A percentile compares a stretch with the other conserved stretches of the same genome.
Conservation (phyloP, 345 rosid species). For the Cardiospermum halicacabum region DNA sequence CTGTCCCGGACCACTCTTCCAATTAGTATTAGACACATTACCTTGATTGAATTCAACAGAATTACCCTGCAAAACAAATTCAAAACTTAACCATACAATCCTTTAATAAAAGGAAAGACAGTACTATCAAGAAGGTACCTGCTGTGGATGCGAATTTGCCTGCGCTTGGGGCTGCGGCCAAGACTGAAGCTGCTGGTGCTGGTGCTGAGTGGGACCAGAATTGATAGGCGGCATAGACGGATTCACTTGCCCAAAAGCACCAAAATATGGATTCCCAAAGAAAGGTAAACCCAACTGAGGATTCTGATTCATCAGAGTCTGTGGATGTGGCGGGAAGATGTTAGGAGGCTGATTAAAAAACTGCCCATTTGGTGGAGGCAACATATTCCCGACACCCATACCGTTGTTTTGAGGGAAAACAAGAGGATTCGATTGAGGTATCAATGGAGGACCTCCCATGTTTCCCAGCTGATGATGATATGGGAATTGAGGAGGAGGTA, state of each 20-base stretch:
- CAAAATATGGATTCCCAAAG: constrained; percentile 40
- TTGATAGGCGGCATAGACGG: constrained; percentile 19
- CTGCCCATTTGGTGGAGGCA: constrained; percentile 3
- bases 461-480: constrained; percentile 26
- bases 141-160: no score
- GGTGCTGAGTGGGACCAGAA: constrained; percentile 17
- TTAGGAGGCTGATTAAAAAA: constrained; percentile 32
- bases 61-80: constrained; percentile 9
- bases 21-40: constrained; percentile 24
- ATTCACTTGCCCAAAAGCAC: constrained; percentile 32
- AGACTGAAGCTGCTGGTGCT: constrained; percentile 23
- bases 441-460: constrained; percentile 30
- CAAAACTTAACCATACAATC: no score
- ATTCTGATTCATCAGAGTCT: constrained; percentile 30
- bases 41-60: constrained; percentile 19
- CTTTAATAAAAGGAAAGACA: no score
- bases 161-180: constrained; percentile 29
- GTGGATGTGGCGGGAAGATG: constrained; percentile 27
- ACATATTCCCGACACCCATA: constrained; percentile 18
- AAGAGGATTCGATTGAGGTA: constrained; percentile 28
- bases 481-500: constrained; percentile 35
- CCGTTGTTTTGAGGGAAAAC: constrained; percentile 14
- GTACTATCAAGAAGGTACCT: no score
- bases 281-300: constrained; percentile 29
- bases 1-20: constrained; percentile 34